phyloP scores from a whole-genome alignment of 2,329 filamentous ascomycete genomes.

The Verticillium dahliae region DNA sequence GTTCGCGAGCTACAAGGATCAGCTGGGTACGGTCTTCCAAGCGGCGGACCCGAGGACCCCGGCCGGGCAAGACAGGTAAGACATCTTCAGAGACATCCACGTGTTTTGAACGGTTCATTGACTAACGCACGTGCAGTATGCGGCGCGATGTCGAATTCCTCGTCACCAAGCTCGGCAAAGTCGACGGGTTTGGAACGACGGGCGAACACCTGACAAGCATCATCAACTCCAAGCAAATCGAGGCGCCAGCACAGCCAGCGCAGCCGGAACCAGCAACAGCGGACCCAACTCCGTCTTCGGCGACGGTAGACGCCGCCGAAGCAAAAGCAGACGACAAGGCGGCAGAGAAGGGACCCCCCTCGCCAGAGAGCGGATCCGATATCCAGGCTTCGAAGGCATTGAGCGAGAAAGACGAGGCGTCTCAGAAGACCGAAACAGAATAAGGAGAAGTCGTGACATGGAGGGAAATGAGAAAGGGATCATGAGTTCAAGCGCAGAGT shows the following conservation, averaged over 20 bases:
- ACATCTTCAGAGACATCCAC: not conserved
- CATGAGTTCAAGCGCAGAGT: constrained; percentile 1
- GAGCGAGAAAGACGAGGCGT: not conserved
- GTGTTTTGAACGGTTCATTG: too few species aligned
- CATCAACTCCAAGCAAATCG: constrained; percentile 51
- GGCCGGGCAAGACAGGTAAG: constrained; percentile 65
- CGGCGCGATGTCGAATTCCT: constrained; percentile 71
- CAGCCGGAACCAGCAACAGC: constrained; percentile 2
- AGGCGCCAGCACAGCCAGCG: constrained; percentile 13
- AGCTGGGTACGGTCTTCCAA: constrained; percentile 66
- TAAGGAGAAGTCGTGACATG: not conserved
- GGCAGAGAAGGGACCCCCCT: constrained; percentile 8
- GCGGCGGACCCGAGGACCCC: constrained; percentile 60
- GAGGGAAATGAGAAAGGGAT: not conserved
- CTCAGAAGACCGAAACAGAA: not conserved
- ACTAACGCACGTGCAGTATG: constrained; percentile 47
- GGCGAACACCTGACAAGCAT: constrained; percentile 63
- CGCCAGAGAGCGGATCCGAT: constrained; percentile 9
- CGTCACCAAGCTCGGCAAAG: constrained; percentile 61
- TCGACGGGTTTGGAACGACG: constrained; percentile 72
- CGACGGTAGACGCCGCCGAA: constrained; percentile 3
- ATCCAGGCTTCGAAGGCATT: constrained; percentile 12
- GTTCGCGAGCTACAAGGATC: constrained; percentile 73
- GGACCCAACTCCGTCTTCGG: not conserved
- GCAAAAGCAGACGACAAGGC: constrained; percentile 9